phyloP scores from a whole-genome alignment of 495 filamentous ascomycete genomes.

The Xylaria acuta region DNA sequence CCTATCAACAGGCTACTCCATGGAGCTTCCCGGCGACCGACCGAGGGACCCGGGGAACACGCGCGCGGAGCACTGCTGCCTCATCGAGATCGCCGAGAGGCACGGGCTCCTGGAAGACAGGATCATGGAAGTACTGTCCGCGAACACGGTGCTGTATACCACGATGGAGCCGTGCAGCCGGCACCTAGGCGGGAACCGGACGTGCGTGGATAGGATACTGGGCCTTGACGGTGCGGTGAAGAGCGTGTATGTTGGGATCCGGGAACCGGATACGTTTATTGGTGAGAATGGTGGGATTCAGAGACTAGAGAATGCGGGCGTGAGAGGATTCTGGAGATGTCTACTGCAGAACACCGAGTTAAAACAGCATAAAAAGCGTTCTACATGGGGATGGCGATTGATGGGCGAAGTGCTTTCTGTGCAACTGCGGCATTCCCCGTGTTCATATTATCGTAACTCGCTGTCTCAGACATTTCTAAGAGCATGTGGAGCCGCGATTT shows the following conservation, averaged over 20 bases:
- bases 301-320: slow-evolving; percentile 71
- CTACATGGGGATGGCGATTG: too few relatives aligned
- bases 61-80: slow-evolving; percentile 56
- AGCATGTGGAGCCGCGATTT: not conserved
- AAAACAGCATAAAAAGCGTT: not conserved
- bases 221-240: slow-evolving; percentile 59
- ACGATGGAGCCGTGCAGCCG: slow-evolving; percentile 86
- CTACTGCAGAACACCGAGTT: slow-evolving; percentile 56
- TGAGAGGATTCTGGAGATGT: slow-evolving; percentile 70
- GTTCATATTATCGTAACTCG: too few relatives aligned
- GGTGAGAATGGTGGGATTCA: slow-evolving; percentile 69
- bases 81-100: slow-evolving; percentile 53
- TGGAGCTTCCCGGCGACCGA: slow-evolving; percentile 57
- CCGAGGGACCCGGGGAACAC: slow-evolving; percentile 48
- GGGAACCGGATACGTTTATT: slow-evolving; percentile 80
- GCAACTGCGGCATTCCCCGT: too few relatives aligned
- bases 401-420: too few relatives aligned
- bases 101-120: slow-evolving; percentile 47
- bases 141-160: slow-evolving; percentile 70
- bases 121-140: slow-evolving; percentile 47
- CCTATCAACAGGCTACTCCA: slow-evolving; percentile 78
- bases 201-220: slow-evolving; percentile 76
- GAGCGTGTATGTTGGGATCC: slow-evolving; percentile 77
- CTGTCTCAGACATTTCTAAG: not conserved
- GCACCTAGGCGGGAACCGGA: slow-evolving; percentile 70